phyloP scores from a whole-genome alignment of 1,139 yeast species.

The Spathaspora sp. region DNA sequence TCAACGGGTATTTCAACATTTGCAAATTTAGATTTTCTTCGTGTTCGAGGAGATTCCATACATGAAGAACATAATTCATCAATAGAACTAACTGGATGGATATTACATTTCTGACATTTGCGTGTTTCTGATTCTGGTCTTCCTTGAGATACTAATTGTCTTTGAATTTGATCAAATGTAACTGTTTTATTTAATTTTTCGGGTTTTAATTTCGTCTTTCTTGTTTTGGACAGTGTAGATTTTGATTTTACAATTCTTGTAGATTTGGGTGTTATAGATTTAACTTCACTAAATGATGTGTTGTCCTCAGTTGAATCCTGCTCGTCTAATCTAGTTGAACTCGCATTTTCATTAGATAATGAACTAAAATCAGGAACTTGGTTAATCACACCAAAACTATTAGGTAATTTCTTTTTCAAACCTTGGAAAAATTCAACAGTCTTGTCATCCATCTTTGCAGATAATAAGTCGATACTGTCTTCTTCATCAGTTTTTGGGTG shows the following conservation, averaged over 20 bases:
- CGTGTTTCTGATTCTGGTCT: not conserved
- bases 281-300: no score
- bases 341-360: not conserved
- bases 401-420: not conserved
- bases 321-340: not conserved
- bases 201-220: not conserved
- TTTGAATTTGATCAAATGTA: conserved; percentile 3
- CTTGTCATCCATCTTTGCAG: no score
- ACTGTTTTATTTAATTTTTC: not conserved
- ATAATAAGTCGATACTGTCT: no score
- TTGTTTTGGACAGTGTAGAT: not conserved
- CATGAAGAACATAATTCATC: not conserved
- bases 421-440: not conserved
- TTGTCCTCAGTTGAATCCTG: no score
- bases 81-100: not conserved
- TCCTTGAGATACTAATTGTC: not conserved
- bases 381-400: not conserved
- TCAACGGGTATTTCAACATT: not conserved
- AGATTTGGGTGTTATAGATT: not conserved
- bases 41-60: not conserved
- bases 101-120: not conserved
- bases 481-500: no score
- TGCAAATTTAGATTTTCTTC: not conserved
- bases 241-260: not conserved
- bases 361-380: not conserved